Conservation (phyloP, 441 rosid genomes). For the Syzygium malaccense region DNA sequence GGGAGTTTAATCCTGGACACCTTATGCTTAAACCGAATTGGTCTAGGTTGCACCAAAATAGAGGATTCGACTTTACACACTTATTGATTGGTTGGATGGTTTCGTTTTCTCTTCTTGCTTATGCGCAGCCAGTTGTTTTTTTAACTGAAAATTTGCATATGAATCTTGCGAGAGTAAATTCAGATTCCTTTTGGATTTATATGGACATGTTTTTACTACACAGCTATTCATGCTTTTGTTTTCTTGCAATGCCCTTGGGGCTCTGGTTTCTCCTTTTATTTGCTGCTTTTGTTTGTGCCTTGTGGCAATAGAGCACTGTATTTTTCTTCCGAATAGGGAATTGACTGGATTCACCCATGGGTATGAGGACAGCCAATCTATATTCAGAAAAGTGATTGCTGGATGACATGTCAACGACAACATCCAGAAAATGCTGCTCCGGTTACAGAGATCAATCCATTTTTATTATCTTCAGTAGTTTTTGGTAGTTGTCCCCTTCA, state of each 20-base stretch:
- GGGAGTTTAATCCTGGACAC: neutral
- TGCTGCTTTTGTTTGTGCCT: neutral
- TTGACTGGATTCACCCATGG: neutral
- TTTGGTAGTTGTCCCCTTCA: neutral
- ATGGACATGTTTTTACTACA: neutral
- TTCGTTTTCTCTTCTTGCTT: neutral
- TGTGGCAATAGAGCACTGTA: neutral
- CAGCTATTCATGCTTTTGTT: neutral
- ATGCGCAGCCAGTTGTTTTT: neutral
- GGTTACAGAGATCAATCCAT: neutral
- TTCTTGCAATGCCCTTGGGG: neutral
- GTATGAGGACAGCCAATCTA: neutral
- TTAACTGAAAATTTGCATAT: neutral
- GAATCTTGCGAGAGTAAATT: neutral
- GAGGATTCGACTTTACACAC: neutral
- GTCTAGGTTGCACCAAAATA: neutral
- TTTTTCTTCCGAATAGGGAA: neutral
- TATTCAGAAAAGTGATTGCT: neutral
- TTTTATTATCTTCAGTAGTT: neutral
- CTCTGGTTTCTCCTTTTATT: neutral
- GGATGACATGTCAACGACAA: neutral
- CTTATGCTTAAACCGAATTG: neutral
- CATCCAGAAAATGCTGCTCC: neutral
- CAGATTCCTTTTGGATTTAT: neutral
- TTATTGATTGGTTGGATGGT: neutral